These are phyloP conservation scores for Nevesoporus exiguus DNA, from an alignment of 768 basidiomycete species.

Conservation along the genomic window DNA sequence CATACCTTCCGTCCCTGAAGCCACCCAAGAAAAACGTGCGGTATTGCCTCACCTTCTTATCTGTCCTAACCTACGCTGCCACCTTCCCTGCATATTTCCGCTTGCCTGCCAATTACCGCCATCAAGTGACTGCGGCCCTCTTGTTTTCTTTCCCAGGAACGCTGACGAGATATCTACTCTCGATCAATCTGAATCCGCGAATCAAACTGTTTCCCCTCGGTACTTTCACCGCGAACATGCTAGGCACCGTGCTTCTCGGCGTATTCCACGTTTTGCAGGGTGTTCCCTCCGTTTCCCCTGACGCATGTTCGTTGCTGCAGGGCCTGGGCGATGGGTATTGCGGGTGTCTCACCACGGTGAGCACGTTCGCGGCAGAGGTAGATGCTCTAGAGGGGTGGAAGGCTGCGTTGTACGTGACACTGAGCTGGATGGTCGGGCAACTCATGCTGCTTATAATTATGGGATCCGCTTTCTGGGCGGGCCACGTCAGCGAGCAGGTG, in stretches of 20 bases:
- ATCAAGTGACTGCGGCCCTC: slow-evolving; percentile 80
- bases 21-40: slow-evolving; percentile 46
- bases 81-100: slow-evolving; percentile 77
- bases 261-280: slow-evolving; percentile 70
- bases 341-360: slow-evolving; percentile 91
- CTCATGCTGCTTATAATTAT: slow-evolving; percentile 66
- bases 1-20: slow-evolving; percentile 39
- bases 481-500: slow-evolving; percentile 40
- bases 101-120: slow-evolving; percentile 64
- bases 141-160: slow-evolving; percentile 89
- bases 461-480: slow-evolving; percentile 61
- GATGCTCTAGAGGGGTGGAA: slow-evolving; percentile 51
- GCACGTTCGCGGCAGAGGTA: slow-evolving; percentile 86
- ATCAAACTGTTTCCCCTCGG: slow-evolving; percentile 67
- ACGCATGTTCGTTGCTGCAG: slow-evolving; percentile 70
- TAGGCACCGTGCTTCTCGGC: slow-evolving; percentile 83
- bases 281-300: slow-evolving; percentile 37
- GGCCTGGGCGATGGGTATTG: slow-evolving; percentile 91
- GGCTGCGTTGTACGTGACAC: slow-evolving; percentile 62
- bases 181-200: slow-evolving; percentile 65
- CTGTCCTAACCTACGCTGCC: slow-evolving; percentile 68
- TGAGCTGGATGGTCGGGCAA: slow-evolving; percentile 73
- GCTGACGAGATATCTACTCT: slow-evolving; percentile 76
- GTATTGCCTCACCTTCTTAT: slow-evolving; percentile 48
- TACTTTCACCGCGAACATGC: slow-evolving; percentile 69